phyloP scores from a whole-genome alignment of 2,329 filamentous ascomycete genomes.

The Trichoderma brevicompactum region DNA sequence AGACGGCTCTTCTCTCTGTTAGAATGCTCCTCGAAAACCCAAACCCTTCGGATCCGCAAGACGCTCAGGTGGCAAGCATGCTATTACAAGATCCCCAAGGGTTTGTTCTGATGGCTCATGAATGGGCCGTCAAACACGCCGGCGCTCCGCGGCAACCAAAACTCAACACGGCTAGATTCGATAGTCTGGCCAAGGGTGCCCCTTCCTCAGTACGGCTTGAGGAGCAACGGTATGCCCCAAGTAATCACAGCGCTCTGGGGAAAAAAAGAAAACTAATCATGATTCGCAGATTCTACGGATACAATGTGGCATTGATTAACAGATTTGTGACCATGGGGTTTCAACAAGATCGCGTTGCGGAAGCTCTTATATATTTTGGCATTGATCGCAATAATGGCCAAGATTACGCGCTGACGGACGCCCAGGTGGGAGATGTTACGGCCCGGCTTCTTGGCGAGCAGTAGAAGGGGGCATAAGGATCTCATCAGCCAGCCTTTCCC shows the following conservation, averaged over 20 bases:
- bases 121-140: slow-evolving; percentile 88
- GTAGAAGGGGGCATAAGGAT: slow-evolving; percentile 38
- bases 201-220: slow-evolving; percentile 23
- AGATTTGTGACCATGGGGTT: slow-evolving; percentile 92
- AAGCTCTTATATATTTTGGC: slow-evolving; percentile 79
- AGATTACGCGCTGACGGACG: slow-evolving; percentile 87
- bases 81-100: slow-evolving; percentile 76
- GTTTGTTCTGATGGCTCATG: slow-evolving; percentile 80
- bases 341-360: slow-evolving; percentile 81
- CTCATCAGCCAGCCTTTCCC: no score
- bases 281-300: slow-evolving; percentile 74
- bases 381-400: slow-evolving; percentile 78
- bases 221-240: slow-evolving; percentile 39
- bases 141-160: slow-evolving; percentile 63
- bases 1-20: slow-evolving; percentile 89
- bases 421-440: slow-evolving; percentile 88
- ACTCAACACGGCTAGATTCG: slow-evolving; percentile 48
- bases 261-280: not conserved
- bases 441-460: slow-evolving; percentile 81
- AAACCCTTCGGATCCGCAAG: slow-evolving; percentile 95
- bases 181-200: slow-evolving; percentile 55
- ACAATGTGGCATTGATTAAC: slow-evolving; percentile 81
- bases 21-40: slow-evolving; percentile 92
- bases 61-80: slow-evolving; percentile 93
- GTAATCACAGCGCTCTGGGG: not conserved